Evolutionary conservation across 768 basidiomycete species (phyloP).

Genomic region (Trametes cingulata): DNA sequence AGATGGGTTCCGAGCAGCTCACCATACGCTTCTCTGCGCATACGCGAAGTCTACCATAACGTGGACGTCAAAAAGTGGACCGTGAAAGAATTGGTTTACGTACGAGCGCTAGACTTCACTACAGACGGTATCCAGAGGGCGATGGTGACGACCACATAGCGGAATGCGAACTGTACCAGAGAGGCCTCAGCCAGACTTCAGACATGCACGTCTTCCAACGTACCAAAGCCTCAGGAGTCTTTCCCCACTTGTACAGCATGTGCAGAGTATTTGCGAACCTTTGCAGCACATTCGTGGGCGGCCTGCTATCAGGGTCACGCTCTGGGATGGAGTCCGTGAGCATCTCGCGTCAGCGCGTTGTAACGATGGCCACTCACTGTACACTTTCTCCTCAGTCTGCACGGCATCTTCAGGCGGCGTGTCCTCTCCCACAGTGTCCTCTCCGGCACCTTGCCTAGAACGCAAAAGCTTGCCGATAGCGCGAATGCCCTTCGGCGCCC

Average conservation of each 20-base stretch:
- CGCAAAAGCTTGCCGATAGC: slow-evolving; percentile 31
- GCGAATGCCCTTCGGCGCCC: slow-evolving; percentile 51
- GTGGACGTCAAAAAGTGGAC: neutral
- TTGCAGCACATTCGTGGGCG: slow-evolving; percentile 46
- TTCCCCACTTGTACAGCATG: slow-evolving; percentile 40
- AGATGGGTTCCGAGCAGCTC: neutral
- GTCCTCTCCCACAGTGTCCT: slow-evolving; percentile 32
- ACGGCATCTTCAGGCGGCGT: slow-evolving; percentile 32
- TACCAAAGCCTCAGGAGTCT: slow-evolving; percentile 44
- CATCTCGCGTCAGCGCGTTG: neutral
- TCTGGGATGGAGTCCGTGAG: slow-evolving; percentile 27
- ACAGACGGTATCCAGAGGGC: slow-evolving; percentile 55
- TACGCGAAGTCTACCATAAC: slow-evolving; percentile 42
- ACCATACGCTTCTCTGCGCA: slow-evolving; percentile 48
- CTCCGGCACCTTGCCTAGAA: slow-evolving; percentile 15
- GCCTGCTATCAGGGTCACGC: slow-evolving; percentile 49
- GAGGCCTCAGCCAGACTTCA: neutral
- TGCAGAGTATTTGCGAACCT: slow-evolving; percentile 39
- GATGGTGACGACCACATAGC: slow-evolving; percentile 49
- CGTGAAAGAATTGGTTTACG: slow-evolving; percentile 20
- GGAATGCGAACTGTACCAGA: slow-evolving; percentile 47
- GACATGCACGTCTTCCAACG: neutral
- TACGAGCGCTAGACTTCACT: slow-evolving; percentile 42
- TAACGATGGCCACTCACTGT: slow-evolving; percentile 21
- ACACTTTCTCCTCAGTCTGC: slow-evolving; percentile 30